Conservation (phyloP, 176 grass and related monocot species). For the Juncus inflexus region DNA sequence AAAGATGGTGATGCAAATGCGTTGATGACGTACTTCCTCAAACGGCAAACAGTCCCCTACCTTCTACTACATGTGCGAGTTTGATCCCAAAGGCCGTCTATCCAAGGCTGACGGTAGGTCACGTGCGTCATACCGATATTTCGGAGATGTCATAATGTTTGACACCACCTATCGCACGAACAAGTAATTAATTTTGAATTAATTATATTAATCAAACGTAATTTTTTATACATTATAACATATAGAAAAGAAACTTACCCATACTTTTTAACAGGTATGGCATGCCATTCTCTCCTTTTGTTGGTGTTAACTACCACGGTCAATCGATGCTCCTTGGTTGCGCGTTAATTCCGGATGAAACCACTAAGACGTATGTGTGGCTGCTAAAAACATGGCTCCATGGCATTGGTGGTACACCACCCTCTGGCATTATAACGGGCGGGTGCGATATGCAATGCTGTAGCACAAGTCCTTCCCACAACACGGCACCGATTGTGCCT, state of each 20-base stretch:
- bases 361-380: slow-evolving; percentile 60
- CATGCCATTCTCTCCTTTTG: slow-evolving; percentile 58
- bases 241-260: no score
- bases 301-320: slow-evolving; percentile 61
- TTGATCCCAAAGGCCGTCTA: slow-evolving; percentile 74
- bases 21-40: slow-evolving; percentile 52
- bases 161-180: slow-evolving; percentile 50
- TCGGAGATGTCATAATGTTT: slow-evolving; percentile 67
- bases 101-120: no score
- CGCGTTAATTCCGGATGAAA: slow-evolving; percentile 56
- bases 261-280: not conserved
- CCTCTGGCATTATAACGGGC: slow-evolving; percentile 72
- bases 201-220: no score
- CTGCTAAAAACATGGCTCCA: slow-evolving; percentile 65
- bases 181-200: no score
- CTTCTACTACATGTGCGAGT: slow-evolving; percentile 68
- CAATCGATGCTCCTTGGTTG: slow-evolving; percentile 69
- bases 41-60: slow-evolving; percentile 61
- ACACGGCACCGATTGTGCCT: slow-evolving; percentile 64
- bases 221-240: no score
- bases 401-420: slow-evolving; percentile 60
- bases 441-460: slow-evolving; percentile 50
- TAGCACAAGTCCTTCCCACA: slow-evolving; percentile 59
- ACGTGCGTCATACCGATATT: slow-evolving; percentile 55
- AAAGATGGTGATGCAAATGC: slow-evolving; percentile 28